phyloP scores from a whole-genome alignment of 23 red algal genomes.

The Agarophyton chilense region DNA sequence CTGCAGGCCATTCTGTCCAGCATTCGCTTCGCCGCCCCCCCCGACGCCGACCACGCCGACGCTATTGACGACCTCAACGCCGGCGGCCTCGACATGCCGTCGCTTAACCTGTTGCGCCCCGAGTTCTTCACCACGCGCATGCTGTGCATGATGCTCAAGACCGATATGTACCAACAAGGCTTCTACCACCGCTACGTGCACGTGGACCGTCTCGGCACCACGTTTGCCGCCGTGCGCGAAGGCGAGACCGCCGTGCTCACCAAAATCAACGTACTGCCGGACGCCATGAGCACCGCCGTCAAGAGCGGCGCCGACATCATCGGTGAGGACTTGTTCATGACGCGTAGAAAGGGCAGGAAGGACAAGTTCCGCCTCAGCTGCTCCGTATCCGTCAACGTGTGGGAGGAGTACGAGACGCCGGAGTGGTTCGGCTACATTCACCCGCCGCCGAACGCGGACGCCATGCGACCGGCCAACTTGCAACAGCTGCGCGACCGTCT shows the following conservation, averaged over 20 bases:
- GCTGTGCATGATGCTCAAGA: conserved; percentile 62
- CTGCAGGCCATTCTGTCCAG: conserved; percentile 57
- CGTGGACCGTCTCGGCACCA: conserved; percentile 50
- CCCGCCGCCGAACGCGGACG: conserved; percentile 52
- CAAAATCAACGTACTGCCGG: conserved; percentile 52
- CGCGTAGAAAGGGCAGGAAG: conserved; percentile 41
- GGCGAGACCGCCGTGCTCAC: conserved; percentile 41
- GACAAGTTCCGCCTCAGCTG: conserved; percentile 50
- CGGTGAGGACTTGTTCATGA: conserved; percentile 56
- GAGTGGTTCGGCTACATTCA: conserved; percentile 68
- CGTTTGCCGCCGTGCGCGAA: conserved; percentile 38
- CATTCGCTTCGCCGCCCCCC: conserved; percentile 5
- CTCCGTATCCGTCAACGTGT: conserved; percentile 54
- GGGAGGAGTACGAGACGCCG: conserved; percentile 58
- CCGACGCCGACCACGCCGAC: conserved; percentile 24
- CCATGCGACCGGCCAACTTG: conserved; percentile 35
- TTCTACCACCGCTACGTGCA: conserved; percentile 51
- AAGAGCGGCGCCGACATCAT: conserved; percentile 41
- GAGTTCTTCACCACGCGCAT: conserved; percentile 51
- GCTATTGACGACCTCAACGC: conserved; percentile 54
- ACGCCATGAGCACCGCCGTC: conserved; percentile 35
- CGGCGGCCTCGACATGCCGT: conserved; percentile 45
- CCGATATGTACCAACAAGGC: conserved; percentile 53
- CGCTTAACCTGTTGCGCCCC: conserved; percentile 5
- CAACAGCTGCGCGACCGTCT: conserved; percentile 31